Percentiles rank a stretch among this genome's conserved stretches.
Evolutionary conservation across 2,329 filamentous ascomycete species (phyloP).

Genomic region (Claviceps citrina): DNA sequence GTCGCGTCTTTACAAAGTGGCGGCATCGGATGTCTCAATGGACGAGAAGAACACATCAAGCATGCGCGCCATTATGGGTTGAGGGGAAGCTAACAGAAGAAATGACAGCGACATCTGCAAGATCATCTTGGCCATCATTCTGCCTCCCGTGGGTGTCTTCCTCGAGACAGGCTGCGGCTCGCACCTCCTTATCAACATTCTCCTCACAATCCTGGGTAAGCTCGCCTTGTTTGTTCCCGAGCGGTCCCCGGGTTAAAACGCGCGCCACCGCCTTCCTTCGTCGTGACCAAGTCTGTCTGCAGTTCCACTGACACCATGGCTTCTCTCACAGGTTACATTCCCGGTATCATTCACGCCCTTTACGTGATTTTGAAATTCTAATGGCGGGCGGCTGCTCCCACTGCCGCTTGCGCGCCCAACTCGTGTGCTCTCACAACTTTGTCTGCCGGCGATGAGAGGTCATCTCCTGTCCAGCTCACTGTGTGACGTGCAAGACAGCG

Average conservation of each 20-base stretch:
- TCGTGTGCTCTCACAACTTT: neutral
- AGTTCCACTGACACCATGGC: neutral
- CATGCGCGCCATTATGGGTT: no score
- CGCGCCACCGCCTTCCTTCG: neutral
- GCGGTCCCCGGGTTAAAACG: no score
- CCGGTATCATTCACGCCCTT: constrained; percentile 82
- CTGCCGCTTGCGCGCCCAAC: neutral
- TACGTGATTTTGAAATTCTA: constrained; percentile 51
- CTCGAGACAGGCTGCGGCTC: constrained; percentile 81
- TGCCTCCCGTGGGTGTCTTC: constrained; percentile 84
- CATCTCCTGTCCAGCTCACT: neutral
- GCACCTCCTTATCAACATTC: constrained; percentile 84
- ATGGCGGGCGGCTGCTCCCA: neutral
- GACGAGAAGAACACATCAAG: neutral
- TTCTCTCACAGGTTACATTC: constrained; percentile 39
- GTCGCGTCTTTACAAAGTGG: no score
- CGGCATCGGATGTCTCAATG: constrained; percentile 8
- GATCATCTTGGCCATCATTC: constrained; percentile 73
- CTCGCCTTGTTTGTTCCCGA: neutral
- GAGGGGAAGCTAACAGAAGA: neutral
- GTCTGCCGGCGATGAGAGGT: neutral
- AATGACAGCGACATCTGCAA: constrained; percentile 41
- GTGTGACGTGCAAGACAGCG: neutral
- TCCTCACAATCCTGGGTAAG: constrained; percentile 59
- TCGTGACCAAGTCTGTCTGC: no score